These are phyloP conservation scores for Reutealis trisperma DNA, from an alignment of 345 rosid species.

Conservation along the genomic window DNA sequence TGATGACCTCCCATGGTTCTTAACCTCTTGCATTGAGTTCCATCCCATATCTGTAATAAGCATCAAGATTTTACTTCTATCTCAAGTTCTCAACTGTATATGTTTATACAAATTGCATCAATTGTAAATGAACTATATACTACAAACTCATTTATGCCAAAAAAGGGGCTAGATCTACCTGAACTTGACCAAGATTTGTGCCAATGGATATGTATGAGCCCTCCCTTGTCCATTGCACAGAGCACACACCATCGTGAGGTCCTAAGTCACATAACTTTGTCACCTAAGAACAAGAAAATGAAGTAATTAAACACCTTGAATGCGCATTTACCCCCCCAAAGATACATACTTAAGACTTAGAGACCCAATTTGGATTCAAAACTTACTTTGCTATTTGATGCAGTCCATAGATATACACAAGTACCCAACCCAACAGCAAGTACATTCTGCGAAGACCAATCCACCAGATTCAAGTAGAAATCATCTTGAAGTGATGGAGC, in stretches of 20 bases:
- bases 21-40: conserved; percentile 75
- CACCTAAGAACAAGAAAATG: conserved; percentile 49
- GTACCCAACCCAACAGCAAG: conserved; percentile 96
- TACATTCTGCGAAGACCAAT: conserved; percentile 97
- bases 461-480: conserved; percentile 92
- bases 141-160: too few relatives aligned
- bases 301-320: neutral
- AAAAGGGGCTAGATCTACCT: conserved; percentile 46
- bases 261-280: conserved; percentile 93
- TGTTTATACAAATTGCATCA: neutral
- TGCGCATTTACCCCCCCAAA: neutral
- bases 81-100: neutral
- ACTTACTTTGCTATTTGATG: conserved; percentile 93
- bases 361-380: neutral
- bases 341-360: neutral
- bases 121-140: too few relatives aligned
- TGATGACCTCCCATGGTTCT: conserved; percentile 94
- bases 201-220: conserved; percentile 93
- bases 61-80: neutral
- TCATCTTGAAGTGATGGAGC: conserved; percentile 99
- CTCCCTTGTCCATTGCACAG: conserved; percentile 96
- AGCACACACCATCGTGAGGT: conserved; percentile 76
- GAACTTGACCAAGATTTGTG: conserved; percentile 82
- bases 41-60: conserved; percentile 81
- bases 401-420: conserved; percentile 95